Base-by-base conservation (phyloP, 371 early-diverging fungal species). In the Actinomucor elegans region DNA sequence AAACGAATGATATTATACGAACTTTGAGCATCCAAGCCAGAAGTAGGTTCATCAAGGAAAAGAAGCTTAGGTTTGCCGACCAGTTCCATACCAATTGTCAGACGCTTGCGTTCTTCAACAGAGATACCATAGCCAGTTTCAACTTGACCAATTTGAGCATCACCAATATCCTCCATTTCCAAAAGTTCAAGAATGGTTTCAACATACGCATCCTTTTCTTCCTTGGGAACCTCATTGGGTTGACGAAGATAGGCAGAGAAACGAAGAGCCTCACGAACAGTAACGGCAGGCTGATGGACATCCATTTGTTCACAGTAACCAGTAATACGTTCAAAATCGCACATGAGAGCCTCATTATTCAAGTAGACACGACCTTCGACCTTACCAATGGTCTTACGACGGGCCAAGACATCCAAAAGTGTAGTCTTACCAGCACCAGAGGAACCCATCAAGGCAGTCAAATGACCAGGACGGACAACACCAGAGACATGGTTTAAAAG, bases 381-480 rank as follows among this genome's bases (percentile, higher is more conserved):
- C 3, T 71, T 86, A 36, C 92, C 92, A 41, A 83, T 84, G 18
- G 86, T 90, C 76, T 90, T 90, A 58, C 91, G 85, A 66, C 83
- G 81, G 34, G 91, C 85, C 12, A 90, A 70, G 1, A 92, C 79
- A 73, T 96, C 94, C 64, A 93, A 63, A 3, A 94, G 78, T 10
- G 94, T 91, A 0, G 94, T 90, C 67, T 96, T 96, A 52, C 96
- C 96, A 14, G 91, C 88, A 57, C 94, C 93, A 28, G 88, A 87
- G 5, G 88, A 80, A 20, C 93, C 93, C 88, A 94, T 87, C n/a
- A 94, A 66, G 9, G 93, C 96, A 7, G 85, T 83, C 68, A 90
- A 71, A 47, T 85, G 69, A 28, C 83, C 68, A 40, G 84, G 83
- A 41, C 79, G 69, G 31, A 79, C 79, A 33, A 83, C 74, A 32